A percentile compares a stretch with the other conserved stretches of the same genome.
phyloP scores from a whole-genome alignment of 495 filamentous ascomycete species.

The Penicillium angulare region DNA sequence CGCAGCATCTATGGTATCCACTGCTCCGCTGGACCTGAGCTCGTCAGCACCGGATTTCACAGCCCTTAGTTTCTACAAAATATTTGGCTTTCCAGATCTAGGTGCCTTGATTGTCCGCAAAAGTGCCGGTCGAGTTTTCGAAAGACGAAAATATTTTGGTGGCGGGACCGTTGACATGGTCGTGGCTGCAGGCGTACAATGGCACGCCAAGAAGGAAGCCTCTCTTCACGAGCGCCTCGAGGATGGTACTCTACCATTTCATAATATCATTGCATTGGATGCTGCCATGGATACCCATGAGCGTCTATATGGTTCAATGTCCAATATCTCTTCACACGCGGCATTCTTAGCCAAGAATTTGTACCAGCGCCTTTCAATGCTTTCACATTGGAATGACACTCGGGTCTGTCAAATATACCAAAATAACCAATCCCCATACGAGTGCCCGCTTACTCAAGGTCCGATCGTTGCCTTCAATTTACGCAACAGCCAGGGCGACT shows the following conservation, averaged over 20 bases:
- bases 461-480: slow-evolving; percentile 86
- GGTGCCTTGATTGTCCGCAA: slow-evolving; percentile 85
- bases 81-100: slow-evolving; percentile 93
- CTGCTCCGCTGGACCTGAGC: slow-evolving; percentile 70
- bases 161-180: slow-evolving; percentile 94
- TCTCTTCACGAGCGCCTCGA: slow-evolving; percentile 80
- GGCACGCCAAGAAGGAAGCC: slow-evolving; percentile 70
- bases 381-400: slow-evolving; percentile 67
- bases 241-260: slow-evolving; percentile 86
- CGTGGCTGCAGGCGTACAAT: slow-evolving; percentile 37
- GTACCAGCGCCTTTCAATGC: slow-evolving; percentile 52
- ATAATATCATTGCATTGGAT: slow-evolving; percentile 80
- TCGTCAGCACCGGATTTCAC: slow-evolving; percentile 79
- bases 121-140: slow-evolving; percentile 59
- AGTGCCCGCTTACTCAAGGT: slow-evolving; percentile 55
- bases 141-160: slow-evolving; percentile 76
- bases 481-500: slow-evolving; percentile 60
- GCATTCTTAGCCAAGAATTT: slow-evolving; percentile 60
- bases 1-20: slow-evolving; percentile 80
- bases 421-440: slow-evolving; percentile 36
- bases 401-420: slow-evolving; percentile 69
- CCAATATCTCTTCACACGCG: slow-evolving; percentile 71
- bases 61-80: slow-evolving; percentile 91
- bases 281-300: slow-evolving; percentile 67
- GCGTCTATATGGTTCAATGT: slow-evolving; percentile 69